Conservation (phyloP, 345 rosid species). For the Ceriops decandra region DNA sequence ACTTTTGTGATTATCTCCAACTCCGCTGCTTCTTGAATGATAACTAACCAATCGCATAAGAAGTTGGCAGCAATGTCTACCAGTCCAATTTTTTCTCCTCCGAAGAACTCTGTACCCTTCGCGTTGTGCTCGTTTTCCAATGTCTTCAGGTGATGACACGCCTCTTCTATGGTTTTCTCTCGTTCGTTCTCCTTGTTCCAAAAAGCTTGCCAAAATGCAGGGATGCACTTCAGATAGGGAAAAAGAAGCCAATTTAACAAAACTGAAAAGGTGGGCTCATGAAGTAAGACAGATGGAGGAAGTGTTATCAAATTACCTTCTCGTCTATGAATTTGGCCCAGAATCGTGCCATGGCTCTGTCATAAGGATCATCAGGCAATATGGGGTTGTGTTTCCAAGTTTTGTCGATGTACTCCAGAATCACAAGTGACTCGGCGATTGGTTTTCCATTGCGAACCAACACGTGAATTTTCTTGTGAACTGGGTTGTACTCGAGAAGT, state of each 20-base stretch:
- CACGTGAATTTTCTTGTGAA: slow-evolving; percentile 40
- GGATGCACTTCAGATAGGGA: slow-evolving; percentile 26
- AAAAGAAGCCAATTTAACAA: neutral
- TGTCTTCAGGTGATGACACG: slow-evolving; percentile 26
- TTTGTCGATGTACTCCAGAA: slow-evolving; percentile 35
- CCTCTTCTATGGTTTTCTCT: slow-evolving; percentile 37
- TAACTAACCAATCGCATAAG: slow-evolving; percentile 38
- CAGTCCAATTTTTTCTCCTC: slow-evolving; percentile 54
- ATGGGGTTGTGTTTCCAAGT: slow-evolving; percentile 33
- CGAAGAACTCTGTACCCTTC: slow-evolving; percentile 43
- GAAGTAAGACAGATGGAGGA: no score
- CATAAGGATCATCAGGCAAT: slow-evolving; percentile 23
- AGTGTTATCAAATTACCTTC: slow-evolving; percentile 14
- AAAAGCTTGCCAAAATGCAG: slow-evolving; percentile 30
- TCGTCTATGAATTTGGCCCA: slow-evolving; percentile 35
- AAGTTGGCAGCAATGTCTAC: slow-evolving; percentile 52
- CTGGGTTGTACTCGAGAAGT: slow-evolving; percentile 30
- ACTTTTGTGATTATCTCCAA: slow-evolving; percentile 40
- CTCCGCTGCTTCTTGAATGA: slow-evolving; percentile 38
- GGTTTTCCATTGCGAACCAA: slow-evolving; percentile 26
- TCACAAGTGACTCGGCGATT: slow-evolving; percentile 24
- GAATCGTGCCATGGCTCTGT: slow-evolving; percentile 30
- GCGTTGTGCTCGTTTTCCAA: slow-evolving; percentile 50
- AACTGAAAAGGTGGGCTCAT: neutral
- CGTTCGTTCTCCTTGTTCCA: slow-evolving; percentile 30